Evolutionary conservation across 208 protist genomes (phyloP), one percentile per base, ranked within the genome.

Genomic region (Blastocrithidia nonstop): DNA sequence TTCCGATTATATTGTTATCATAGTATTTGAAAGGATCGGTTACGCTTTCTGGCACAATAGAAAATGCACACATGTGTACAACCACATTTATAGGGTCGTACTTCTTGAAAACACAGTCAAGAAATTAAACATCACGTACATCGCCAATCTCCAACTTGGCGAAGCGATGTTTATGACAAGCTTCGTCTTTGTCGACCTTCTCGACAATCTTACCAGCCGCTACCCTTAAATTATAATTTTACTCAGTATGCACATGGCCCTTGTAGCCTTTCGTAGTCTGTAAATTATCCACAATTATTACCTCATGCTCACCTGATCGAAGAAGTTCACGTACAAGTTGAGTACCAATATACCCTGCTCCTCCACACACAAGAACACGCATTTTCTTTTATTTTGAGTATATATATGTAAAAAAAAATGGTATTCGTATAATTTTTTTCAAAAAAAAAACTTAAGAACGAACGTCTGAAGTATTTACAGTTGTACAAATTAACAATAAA

Each of bases 281-380:
- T 0, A 98, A 63, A 51, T 74, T 95, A 60, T 99, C 96, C 5
- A 95, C 61, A 15, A 98, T 81, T 29, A 98, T 60, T 6, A 98
- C 90, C n/a, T 77, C 53, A 50, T 93, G 85, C 4, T 60, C 50
- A 0, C 61, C 70, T 15, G 54, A 45, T 9, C 84, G 67, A 7
- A 97, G 57, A 7, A 98, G 51, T 56, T 95, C 78, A 4, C 96
- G 57, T 7, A 93, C 75, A 26, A 95, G 95, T 56, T 98, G 96
- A n/a, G 68, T 88, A 2, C 97, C 97, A 54, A 99, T 99, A 66
- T 96, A 99, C 6, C 96, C 96, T 15, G 93, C 88, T 13, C 96
- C 96, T 31, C 96, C 96, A 50, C 90, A 96, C 28, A 97, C 89
- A 15, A 98, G 69, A 50, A 98, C 73, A 21, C 49, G 53, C 81